A percentile compares a stretch with the other conserved stretches of the same genome.
phyloP scores from a whole-genome alignment of 768 basidiomycete species.

The Panaeolus cyanescens region DNA sequence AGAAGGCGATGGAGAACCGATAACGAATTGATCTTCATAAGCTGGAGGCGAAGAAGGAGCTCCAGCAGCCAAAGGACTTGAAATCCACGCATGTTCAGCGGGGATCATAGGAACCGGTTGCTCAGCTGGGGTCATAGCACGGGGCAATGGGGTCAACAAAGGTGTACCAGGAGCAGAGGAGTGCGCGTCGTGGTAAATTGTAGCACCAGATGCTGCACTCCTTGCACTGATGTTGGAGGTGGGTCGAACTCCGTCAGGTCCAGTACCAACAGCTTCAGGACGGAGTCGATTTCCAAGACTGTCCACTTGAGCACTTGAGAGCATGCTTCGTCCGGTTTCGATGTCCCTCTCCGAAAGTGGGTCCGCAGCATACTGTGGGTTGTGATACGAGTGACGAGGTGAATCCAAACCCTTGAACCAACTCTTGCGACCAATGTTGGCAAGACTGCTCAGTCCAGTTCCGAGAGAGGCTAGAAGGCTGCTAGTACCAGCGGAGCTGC shows the following conservation, averaged over 20 bases:
- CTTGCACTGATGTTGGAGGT: slow-evolving; percentile 56
- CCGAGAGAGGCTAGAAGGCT: slow-evolving; percentile 21
- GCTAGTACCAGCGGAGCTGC: slow-evolving; percentile 16
- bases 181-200: slow-evolving; percentile 63
- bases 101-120: slow-evolving; percentile 8
- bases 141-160: slow-evolving; percentile 40
- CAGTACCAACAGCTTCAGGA: slow-evolving; percentile 29
- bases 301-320: slow-evolving; percentile 29
- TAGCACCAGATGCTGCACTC: slow-evolving; percentile 55
- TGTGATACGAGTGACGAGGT: slow-evolving; percentile 19
- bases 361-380: slow-evolving; percentile 19
- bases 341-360: slow-evolving; percentile 43
- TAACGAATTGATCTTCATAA: slow-evolving; percentile 21
- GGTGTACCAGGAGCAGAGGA: slow-evolving; percentile 51
- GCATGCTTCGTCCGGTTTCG: slow-evolving; percentile 44
- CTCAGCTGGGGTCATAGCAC: slow-evolving; percentile 48
- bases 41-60: slow-evolving; percentile 14
- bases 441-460: slow-evolving; percentile 49
- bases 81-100: slow-evolving; percentile 23
- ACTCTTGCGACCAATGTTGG: slow-evolving; percentile 50
- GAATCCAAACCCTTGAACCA: slow-evolving; percentile 54
- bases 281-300: slow-evolving; percentile 22
- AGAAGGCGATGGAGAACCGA: slow-evolving; percentile 14
- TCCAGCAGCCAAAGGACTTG: slow-evolving; percentile 18
- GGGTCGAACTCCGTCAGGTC: slow-evolving; percentile 49